Evolutionary conservation across 2,329 filamentous ascomycete genomes (phyloP).

Genomic region (Ophiostoma montium): DNA sequence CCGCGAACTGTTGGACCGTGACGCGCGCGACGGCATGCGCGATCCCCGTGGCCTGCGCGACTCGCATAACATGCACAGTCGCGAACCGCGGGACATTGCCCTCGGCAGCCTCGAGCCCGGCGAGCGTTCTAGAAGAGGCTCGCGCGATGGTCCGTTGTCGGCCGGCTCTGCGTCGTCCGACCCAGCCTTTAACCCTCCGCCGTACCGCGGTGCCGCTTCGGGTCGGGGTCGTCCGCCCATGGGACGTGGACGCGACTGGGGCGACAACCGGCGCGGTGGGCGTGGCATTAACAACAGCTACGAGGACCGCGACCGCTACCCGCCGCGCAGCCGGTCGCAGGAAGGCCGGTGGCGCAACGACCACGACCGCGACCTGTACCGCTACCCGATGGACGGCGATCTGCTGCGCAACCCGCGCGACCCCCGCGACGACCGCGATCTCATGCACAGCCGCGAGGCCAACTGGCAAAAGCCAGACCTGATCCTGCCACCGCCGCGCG

Average conservation of each 20-base stretch:
- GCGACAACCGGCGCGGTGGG: slow-evolving; percentile 32
- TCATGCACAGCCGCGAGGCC: slow-evolving; percentile 31
- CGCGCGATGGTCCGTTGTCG: slow-evolving; percentile 58
- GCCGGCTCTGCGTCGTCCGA: slow-evolving; percentile 60
- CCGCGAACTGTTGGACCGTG: slow-evolving; percentile 17
- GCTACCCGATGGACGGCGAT: slow-evolving; percentile 23
- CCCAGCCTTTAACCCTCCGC: slow-evolving; percentile 40
- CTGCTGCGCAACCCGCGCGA: slow-evolving; percentile 20
- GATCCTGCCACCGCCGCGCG: slow-evolving; percentile 30
- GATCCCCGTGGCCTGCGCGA: slow-evolving; percentile 44
- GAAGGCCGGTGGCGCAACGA: slow-evolving; percentile 44
- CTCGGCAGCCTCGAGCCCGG: slow-evolving; percentile 48
- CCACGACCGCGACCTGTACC: slow-evolving; percentile 36
- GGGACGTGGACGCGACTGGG: slow-evolving; percentile 30
- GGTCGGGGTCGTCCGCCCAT: slow-evolving; percentile 31
- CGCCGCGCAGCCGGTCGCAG: slow-evolving; percentile 49
- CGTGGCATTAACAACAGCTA: slow-evolving; percentile 31
- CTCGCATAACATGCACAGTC: slow-evolving; percentile 36
- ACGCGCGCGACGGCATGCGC: neutral
- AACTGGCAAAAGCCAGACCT: slow-evolving; percentile 39
- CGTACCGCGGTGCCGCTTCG: slow-evolving; percentile 43
- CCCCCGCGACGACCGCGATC: slow-evolving; percentile 37
- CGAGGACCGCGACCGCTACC: slow-evolving; percentile 49
- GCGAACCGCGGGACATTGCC: slow-evolving; percentile 36
- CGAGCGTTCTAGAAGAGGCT: slow-evolving; percentile 52